phyloP scores from a whole-genome alignment of 2,329 filamentous ascomycete genomes.

The Verticillium albo-atrum region DNA sequence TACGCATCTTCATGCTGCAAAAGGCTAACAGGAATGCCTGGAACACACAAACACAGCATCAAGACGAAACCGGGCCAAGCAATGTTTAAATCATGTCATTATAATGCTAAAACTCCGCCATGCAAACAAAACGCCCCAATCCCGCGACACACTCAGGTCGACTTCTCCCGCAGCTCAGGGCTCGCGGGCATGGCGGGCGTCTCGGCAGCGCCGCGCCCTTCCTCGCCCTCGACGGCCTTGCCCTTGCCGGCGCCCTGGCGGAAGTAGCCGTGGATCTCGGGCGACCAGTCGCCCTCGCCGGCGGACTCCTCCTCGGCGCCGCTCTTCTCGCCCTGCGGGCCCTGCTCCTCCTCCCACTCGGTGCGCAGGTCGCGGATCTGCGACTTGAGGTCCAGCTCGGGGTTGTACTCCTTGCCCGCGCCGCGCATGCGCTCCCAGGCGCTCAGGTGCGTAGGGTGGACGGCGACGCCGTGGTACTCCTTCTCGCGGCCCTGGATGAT shows the following conservation, averaged over 20 bases:
- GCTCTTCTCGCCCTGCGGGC: not conserved
- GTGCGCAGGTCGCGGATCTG: constrained; percentile 78
- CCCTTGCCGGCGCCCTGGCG: not conserved
- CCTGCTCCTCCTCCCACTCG: constrained; percentile 54
- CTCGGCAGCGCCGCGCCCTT: not conserved
- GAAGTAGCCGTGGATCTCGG: not conserved
- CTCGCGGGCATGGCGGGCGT: not conserved
- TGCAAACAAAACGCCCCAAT: not conserved
- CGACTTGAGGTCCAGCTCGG: constrained; percentile 74
- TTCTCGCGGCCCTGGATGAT: constrained; percentile 71
- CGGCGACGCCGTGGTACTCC: constrained; percentile 90
- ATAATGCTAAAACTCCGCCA: not conserved
- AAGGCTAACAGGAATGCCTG: too few relatives aligned
- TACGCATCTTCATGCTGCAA: too few relatives aligned
- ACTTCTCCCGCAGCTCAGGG: not conserved
- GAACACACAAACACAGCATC: too few relatives aligned
- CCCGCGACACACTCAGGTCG: not conserved
- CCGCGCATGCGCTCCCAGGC: constrained; percentile 81
- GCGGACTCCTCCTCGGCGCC: constrained; percentile 44
- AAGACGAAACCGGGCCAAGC: too few relatives aligned
- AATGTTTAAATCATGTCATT: too few relatives aligned
- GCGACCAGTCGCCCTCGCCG: constrained; percentile 27
- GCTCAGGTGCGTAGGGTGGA: constrained; percentile 84
- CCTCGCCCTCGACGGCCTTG: not conserved
- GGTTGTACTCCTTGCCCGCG: constrained; percentile 76